Base-by-base conservation (phyloP, 2,329 filamentous ascomycete species). In the Talaromyces pinophilus region DNA sequence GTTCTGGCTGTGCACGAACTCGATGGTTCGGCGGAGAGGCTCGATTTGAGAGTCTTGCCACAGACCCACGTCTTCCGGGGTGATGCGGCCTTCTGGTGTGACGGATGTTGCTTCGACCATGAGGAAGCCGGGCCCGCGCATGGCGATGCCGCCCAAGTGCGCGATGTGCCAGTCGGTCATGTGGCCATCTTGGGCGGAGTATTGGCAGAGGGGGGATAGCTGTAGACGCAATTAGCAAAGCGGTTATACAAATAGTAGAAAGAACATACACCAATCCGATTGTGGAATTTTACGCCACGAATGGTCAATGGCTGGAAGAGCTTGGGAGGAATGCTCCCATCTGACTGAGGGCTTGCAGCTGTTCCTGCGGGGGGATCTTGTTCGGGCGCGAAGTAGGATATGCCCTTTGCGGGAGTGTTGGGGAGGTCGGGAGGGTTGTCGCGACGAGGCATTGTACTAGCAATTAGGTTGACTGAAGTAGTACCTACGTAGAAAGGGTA, bases 31-130 rank as follows among this genome's bases (percentile, higher is more conserved):
- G 19, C 72, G 71, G 66, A 96, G 80, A 0, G 89, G 88, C 69
- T 85, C 88, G 67, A 93, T 89, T 77, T 97, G 93, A 40, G 85
- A 87, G 76, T 97, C 93, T 69, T 90, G 84, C 93, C 93, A 97
- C 7, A 97, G 80, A 0, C 93, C 76, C 15, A 72, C 62, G 59
- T 75, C 72, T 48, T 75, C 67, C 0, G 92, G 92, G 0, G 91
- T 90, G 81, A 96, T 96, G 64, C 93, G 87, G 33, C 93, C 93
- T 71, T 93, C 88, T 5, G 91, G 80, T 10, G 86, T 82, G 0
- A 96, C 90, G 38, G 88, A 83, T 0, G 91, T 93, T 30, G 93
- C 92, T 80, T 97, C 93, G 66, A 93, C 83, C 67, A 93, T 86
- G 59, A 90, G 82, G 19, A 96, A 82, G 1, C 87, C 90, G 0